phyloP scores from a whole-genome alignment of 345 rosid genomes.

The Eucalyptus marginata region DNA sequence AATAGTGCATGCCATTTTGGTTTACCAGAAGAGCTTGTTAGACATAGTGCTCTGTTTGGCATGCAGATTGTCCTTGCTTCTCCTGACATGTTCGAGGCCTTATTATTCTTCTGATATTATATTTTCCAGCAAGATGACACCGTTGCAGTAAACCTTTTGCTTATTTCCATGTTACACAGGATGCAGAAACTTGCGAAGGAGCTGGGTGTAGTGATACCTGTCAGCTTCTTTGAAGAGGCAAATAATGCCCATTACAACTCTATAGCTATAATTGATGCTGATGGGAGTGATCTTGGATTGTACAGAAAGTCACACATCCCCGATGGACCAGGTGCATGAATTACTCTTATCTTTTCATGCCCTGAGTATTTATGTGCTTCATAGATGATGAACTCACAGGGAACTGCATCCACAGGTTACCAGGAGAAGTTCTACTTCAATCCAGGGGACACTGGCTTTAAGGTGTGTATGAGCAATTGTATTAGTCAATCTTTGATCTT shows the following conservation, averaged over 20 bases:
- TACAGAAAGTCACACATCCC: slow-evolving; percentile 97
- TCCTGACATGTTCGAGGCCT: not conserved
- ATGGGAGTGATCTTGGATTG: slow-evolving; percentile 87
- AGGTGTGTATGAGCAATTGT: slow-evolving; percentile 28
- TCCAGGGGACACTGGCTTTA: slow-evolving; percentile 95
- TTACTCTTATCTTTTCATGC: not conserved
- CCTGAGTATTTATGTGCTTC: not conserved
- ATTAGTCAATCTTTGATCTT: not conserved
- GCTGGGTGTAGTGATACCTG: slow-evolving; percentile 78
- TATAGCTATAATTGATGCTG: slow-evolving; percentile 78
- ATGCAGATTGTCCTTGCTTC: not conserved
- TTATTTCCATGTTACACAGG: slow-evolving; percentile 11
- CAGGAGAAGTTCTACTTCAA: slow-evolving; percentile 97
- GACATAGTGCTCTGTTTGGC: not conserved
- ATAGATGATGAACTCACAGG: not conserved
- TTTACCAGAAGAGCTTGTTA: not conserved
- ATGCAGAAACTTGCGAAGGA: slow-evolving; percentile 88
- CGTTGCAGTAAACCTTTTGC: not conserved
- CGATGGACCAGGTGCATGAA: slow-evolving; percentile 78
- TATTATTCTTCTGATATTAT: not conserved
- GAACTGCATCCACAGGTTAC: slow-evolving; percentile 37
- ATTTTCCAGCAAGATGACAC: not conserved
- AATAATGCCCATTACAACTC: slow-evolving; percentile 92
- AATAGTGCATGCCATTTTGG: not conserved
- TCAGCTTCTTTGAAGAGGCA: slow-evolving; percentile 96